These are phyloP conservation scores for Mikania micrantha DNA, from an alignment of 129 eudicot genomes.

Conservation along the genomic window DNA sequence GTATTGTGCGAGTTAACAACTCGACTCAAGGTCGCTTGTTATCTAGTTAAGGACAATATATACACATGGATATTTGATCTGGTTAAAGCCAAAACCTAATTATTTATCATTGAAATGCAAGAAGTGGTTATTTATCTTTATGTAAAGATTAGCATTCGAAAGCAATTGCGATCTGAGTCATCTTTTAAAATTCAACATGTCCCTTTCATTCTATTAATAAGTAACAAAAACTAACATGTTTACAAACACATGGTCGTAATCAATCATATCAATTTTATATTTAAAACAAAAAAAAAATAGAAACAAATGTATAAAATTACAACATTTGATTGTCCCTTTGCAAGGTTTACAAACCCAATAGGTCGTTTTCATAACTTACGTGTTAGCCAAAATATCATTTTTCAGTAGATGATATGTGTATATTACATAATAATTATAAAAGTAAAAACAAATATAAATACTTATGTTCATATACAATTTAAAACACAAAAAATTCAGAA, in stretches of 20 bases:
- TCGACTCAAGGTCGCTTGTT: no score
- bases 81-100: no score
- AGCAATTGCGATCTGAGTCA: slow-evolving; percentile 20
- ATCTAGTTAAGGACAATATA: no score
- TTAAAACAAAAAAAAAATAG: not conserved
- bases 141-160: slow-evolving; percentile 5
- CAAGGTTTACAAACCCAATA: not conserved
- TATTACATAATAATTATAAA: no score
- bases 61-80: not conserved
- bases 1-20: no score
- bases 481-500: no score
- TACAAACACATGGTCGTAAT: not conserved
- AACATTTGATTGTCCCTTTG: not conserved
- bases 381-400: no score
- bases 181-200: not conserved
- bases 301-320: not conserved
- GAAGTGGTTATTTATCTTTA: slow-evolving; percentile 13
- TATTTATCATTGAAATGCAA: slow-evolving; percentile 9
- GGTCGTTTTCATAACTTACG: not conserved
- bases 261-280: not conserved
- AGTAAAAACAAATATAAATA: no score
- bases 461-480: no score
- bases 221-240: not conserved
- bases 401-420: no score
- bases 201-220: not conserved